These are phyloP conservation scores for Coleophoma cylindrospora DNA, from an alignment of 2,329 filamentous ascomycete species.

Conservation along the genomic window DNA sequence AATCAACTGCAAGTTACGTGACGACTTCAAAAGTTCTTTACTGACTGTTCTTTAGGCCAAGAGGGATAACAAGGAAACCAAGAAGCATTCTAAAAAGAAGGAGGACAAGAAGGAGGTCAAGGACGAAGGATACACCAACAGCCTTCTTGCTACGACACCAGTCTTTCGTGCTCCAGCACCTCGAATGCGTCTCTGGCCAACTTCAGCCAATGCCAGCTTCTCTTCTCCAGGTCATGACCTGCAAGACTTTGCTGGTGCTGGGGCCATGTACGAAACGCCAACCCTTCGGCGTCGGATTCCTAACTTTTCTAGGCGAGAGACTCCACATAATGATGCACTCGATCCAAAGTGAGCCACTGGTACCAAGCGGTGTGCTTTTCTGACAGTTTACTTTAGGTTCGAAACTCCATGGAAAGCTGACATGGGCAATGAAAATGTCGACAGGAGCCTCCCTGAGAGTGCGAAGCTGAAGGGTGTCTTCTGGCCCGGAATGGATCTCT, in stretches of 20 bases:
- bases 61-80: no score
- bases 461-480: slow-evolving; percentile 61
- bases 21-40: no score
- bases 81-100: neutral
- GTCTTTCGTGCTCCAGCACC: slow-evolving; percentile 23
- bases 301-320: slow-evolving; percentile 14
- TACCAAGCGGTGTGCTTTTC: neutral
- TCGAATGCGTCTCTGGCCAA: slow-evolving; percentile 24
- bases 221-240: slow-evolving; percentile 3
- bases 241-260: slow-evolving; percentile 5
- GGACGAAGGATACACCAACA: neutral
- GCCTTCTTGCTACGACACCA: slow-evolving; percentile 8
- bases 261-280: slow-evolving; percentile 19
- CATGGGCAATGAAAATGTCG: slow-evolving; percentile 10
- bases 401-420: slow-evolving; percentile 16
- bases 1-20: neutral
- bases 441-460: slow-evolving; percentile 20
- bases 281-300: slow-evolving; percentile 19
- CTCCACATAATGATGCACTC: slow-evolving; percentile 6
- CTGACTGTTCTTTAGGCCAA: no score
- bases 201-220: slow-evolving; percentile 3
- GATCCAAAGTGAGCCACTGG: slow-evolving; percentile 14
- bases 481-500: slow-evolving; percentile 76
- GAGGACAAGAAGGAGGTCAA: slow-evolving; percentile 24
- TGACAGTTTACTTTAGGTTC: slow-evolving; percentile 10